Evolutionary conservation across 352 stramenopile species (phyloP).

Genomic region (Pythium diclinum): DNA sequence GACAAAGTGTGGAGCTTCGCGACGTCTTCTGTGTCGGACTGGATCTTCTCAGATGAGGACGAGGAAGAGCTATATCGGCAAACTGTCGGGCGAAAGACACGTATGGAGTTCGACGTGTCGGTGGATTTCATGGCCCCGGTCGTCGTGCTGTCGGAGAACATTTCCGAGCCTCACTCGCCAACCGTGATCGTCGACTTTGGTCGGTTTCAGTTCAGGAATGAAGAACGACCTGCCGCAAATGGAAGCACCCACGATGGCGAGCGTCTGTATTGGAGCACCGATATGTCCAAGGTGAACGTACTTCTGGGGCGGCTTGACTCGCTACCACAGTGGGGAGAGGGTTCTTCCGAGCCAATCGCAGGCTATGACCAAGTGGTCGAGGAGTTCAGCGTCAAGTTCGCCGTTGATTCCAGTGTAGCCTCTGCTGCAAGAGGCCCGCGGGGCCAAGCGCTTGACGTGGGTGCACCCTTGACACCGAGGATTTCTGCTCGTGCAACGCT

Average conservation of each 20-base stretch:
- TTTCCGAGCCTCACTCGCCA: slow-evolving; percentile 33
- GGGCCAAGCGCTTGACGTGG: background rate
- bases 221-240: slow-evolving; percentile 18
- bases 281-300: slow-evolving; percentile 62
- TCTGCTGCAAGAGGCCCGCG: background rate
- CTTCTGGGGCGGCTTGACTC: slow-evolving; percentile 42
- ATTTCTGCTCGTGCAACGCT: slow-evolving; percentile 38
- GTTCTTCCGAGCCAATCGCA: background rate
- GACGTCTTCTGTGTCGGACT: slow-evolving; percentile 77
- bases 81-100: slow-evolving; percentile 28
- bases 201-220: slow-evolving; percentile 57
- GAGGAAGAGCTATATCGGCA: slow-evolving; percentile 35
- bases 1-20: slow-evolving; percentile 79
- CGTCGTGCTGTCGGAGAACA: slow-evolving; percentile 59
- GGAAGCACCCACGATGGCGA: slow-evolving; percentile 7
- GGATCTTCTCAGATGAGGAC: slow-evolving; percentile 70
- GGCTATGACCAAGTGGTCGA: slow-evolving; percentile 50
- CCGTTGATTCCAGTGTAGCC: slow-evolving; percentile 39
- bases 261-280: slow-evolving; percentile 54
- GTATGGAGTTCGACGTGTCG: slow-evolving; percentile 53
- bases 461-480: slow-evolving; percentile 18
- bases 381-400: slow-evolving; percentile 60
- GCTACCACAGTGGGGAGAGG: slow-evolving; percentile 11
- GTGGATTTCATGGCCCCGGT: slow-evolving; percentile 77
- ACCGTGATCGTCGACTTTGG: slow-evolving; percentile 73